Evolutionary conservation across 176 grass and related monocot genomes (phyloP).

Genomic region (Oryza punctata): DNA sequence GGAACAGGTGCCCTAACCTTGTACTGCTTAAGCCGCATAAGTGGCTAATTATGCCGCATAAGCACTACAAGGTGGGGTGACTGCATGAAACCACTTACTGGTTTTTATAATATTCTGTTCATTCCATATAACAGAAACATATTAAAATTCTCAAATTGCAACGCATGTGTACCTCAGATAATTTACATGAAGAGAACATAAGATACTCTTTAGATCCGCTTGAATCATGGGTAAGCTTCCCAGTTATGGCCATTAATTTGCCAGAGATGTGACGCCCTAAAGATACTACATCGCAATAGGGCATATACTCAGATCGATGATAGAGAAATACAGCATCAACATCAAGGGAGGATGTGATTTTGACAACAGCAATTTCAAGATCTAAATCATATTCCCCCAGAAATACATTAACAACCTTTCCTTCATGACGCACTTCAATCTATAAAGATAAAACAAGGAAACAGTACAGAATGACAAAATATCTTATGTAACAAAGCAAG

Average conservation of each 20-base stretch:
- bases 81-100: no score
- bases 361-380: not conserved
- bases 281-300: not conserved
- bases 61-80: no score
- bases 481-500: not conserved
- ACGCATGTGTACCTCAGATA: conserved; percentile 11
- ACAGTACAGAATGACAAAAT: not conserved
- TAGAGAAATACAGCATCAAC: not conserved
- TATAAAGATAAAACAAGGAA: not conserved
- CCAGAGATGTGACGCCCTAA: not conserved
- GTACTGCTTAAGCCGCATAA: no score
- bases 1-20: no score
- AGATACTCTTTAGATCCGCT: not conserved
- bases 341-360: not conserved
- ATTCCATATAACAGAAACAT: no score
- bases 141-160: not conserved
- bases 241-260: not conserved
- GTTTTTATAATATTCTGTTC: no score
- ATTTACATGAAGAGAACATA: conserved; percentile 23
- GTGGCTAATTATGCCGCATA: no score
- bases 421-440: conserved; percentile 15
- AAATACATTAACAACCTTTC: not conserved
- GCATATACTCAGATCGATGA: not conserved
- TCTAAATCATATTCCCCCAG: not conserved
- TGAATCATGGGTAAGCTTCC: not conserved